phyloP scores from a whole-genome alignment of 2,329 filamentous ascomycete genomes.

The Aureobasidium vineae region DNA sequence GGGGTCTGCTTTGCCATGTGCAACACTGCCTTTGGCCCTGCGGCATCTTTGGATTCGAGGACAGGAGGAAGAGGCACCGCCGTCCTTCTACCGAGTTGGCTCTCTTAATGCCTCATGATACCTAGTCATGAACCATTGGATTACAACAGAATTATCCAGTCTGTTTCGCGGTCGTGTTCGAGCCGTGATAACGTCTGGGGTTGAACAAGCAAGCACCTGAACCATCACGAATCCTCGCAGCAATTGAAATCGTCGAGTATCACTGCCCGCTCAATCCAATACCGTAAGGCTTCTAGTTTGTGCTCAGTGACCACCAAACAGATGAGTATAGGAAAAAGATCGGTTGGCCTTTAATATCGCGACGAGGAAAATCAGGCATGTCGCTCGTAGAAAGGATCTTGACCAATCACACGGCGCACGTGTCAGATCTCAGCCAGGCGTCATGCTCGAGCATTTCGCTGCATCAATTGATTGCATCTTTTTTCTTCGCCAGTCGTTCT shows the following conservation, averaged over 20 bases:
- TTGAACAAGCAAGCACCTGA: neutral
- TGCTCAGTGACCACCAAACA: neutral
- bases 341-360: neutral
- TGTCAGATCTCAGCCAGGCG: neutral
- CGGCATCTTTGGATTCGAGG: neutral
- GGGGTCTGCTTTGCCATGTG: neutral
- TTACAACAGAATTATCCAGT: too few relatives aligned
- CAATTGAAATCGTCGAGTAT: neutral
- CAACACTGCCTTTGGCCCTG: neutral
- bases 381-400: constrained; percentile 9
- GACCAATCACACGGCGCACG: constrained; percentile 25
- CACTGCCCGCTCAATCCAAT: neutral
- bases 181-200: constrained; percentile 2
- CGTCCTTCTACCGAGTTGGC: too few relatives aligned
- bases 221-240: neutral
- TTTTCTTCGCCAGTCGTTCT: constrained; percentile 29
- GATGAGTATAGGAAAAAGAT: neutral
- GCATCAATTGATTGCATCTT: constrained; percentile 29
- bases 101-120: neutral
- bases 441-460: constrained; percentile 20
- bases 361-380: neutral
- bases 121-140: neutral
- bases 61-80: too few relatives aligned
- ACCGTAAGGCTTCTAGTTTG: neutral
- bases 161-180: neutral